Evolutionary conservation across 768 basidiomycete species (phyloP).

Genomic region (Rossbeevera mucosa): DNA sequence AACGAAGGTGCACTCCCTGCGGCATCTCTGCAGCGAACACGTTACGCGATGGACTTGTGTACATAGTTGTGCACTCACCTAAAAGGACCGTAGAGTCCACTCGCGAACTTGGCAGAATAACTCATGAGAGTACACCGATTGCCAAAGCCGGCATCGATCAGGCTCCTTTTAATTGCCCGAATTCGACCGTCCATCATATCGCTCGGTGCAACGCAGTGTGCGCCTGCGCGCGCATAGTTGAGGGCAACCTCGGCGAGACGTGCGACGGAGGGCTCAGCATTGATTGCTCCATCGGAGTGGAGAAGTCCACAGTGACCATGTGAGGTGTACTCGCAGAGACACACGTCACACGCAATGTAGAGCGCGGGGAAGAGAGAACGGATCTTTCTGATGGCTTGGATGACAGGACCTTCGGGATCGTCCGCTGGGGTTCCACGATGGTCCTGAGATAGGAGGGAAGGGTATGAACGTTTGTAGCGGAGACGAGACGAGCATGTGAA

Average conservation of each 20-base stretch:
- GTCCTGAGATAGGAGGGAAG: slow-evolving; percentile 49
- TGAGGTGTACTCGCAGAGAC: slow-evolving; percentile 98
- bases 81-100: slow-evolving; percentile 93
- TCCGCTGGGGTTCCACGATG: slow-evolving; percentile 82
- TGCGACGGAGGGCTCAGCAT: slow-evolving; percentile 71
- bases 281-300: slow-evolving; percentile 68
- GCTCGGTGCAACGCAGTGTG: slow-evolving; percentile 95
- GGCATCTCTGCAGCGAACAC: slow-evolving; percentile 64
- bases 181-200: slow-evolving; percentile 99
- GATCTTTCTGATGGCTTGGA: slow-evolving; percentile 81
- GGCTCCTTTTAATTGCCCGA: slow-evolving; percentile 76
- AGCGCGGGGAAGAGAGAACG: slow-evolving; percentile 73
- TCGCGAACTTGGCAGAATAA: slow-evolving; percentile 97
- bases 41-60: not conserved
- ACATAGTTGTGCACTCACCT: slow-evolving; percentile 45
- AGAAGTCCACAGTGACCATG: slow-evolving; percentile 95
- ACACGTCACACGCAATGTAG: slow-evolving; percentile 92
- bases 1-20: slow-evolving; percentile 94
- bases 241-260: slow-evolving; percentile 92
- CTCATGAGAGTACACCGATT: slow-evolving; percentile 93
- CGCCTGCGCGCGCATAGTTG: slow-evolving; percentile 91
- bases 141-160: slow-evolving; percentile 80
- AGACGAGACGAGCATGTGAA: not conserved
- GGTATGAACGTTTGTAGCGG: not conserved
- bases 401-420: slow-evolving; percentile 86